Evolutionary conservation across 1,284 basidiomycete species (phyloP), one percentile per base, ranked within the genome.

Genomic region (Sporisorium exsertum): DNA sequence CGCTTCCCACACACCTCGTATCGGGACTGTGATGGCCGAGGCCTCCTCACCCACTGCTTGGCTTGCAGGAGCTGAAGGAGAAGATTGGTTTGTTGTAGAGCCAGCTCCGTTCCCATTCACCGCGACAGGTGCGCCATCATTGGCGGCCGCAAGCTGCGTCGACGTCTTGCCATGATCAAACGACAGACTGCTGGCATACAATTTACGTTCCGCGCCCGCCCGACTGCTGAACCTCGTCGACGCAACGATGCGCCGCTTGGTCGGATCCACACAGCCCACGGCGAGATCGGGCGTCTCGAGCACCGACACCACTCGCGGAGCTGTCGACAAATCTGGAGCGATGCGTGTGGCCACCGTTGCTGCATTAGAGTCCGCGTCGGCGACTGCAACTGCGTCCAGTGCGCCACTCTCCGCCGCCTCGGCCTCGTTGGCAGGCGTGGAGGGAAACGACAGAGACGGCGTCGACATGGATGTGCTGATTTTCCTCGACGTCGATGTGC

Each of bases 191-290:
- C 79, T 81, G 2, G 78, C 62, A 58, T 84, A 83, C 24, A 87
- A 81, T 50, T 82, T 75, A 37, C 92, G 87, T 86, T 92, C 92
- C 26, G 93, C 93, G 9, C 93, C 93, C 5, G 89, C 87, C 55
- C 93, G 88, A 18, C 91, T 91, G 83, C 92, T 93, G 86, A 94
- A 94, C 68, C 93, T 88, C 35, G 93, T 94, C 9, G 93, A 91
- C 59, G 93, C 93, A 16, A 93, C 91, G 2, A 94, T 92, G 47
- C 93, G 87, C 73, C 92, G 88, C 88, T 81, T 83, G 18, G 70
- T 63, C 22, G 81, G 66, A 45, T 83, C 77, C 1, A 79, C 74
- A 37, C 73, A 77, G 15, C 81, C 81, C 7, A 73, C 77, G 52
- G 80, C 73, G 18, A 74, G 72, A 55, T 83, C 81, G 1, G 81